These are phyloP conservation scores for Crithidia brevicula DNA, from an alignment of 208 protist genomes.

Conservation along the genomic window DNA sequence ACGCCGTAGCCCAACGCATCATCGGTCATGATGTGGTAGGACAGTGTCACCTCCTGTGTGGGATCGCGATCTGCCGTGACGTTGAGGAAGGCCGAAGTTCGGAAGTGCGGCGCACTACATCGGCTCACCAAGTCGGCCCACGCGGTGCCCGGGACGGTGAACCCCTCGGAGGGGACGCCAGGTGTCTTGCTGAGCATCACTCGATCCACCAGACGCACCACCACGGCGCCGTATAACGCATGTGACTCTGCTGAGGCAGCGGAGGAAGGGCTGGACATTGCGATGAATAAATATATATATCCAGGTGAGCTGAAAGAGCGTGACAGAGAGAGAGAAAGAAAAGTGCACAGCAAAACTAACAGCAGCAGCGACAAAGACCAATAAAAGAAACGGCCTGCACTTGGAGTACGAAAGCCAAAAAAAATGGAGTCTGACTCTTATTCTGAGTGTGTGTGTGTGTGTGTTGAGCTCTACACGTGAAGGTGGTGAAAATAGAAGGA, in stretches of 20 bases:
- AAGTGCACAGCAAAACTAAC: no score
- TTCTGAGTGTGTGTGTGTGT: constrained; percentile 13
- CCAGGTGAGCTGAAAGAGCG: background rate
- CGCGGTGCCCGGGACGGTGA: constrained; percentile 70
- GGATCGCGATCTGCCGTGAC: constrained; percentile 41
- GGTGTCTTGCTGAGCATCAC: constrained; percentile 76
- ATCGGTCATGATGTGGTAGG: constrained; percentile 86
- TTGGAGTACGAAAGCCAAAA: background rate
- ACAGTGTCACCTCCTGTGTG: constrained; percentile 56
- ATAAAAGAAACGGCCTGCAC: no score
- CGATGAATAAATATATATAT: background rate
- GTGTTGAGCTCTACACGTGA: background rate
- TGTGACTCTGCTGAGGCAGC: constrained; percentile 21
- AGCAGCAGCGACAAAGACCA: no score
- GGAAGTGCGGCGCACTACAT: constrained; percentile 81
- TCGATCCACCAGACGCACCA: constrained; percentile 81
- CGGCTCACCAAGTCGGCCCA: constrained; percentile 84
- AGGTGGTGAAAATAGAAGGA: constrained; percentile 2
- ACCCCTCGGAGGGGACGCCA: constrained; percentile 51
- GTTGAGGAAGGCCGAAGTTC: constrained; percentile 69
- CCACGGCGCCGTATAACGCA: constrained; percentile 69
- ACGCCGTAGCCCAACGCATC: constrained; percentile 77
- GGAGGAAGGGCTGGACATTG: constrained; percentile 13
- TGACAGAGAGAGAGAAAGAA: no score
- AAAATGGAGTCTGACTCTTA: no score